Evolutionary conservation across 2,329 filamentous ascomycete species (phyloP), one percentile per base, ranked within the genome.

Genomic region (Dryadomyces quercus-mongolicae): DNA sequence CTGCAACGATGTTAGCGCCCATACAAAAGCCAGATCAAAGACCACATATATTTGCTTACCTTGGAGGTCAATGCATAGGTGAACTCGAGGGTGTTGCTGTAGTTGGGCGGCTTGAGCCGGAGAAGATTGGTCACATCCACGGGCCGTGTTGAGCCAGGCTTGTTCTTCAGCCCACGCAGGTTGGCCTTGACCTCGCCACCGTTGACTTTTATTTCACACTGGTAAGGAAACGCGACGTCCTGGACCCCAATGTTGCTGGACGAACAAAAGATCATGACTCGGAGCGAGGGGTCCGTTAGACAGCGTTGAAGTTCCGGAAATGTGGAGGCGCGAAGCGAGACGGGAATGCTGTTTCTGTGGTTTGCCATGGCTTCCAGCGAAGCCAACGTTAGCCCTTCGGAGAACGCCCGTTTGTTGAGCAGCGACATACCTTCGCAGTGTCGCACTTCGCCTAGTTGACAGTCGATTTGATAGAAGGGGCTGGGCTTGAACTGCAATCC

Each of bases 31-130:
- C 6, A 13, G n/a, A 31, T n/a, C 1, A 16, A 9, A 16, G 20
- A n/a, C n/a, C n/a, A n/a, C n/a, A n/a, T n/a, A n/a, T 6, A 9
- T 9, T 6, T 34, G 22, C 31, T 34, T 60, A 82, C 90, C 82
- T 95, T 95, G 58, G 80, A 78, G 15, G 93, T 97, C 60, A 97
- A 73, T 49, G 93, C 93, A 70, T 96, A 98, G 44, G 89, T 95
- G 68, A 98, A 84, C 55, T 86, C 81, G 57, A 98, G 72, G 51
- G 75, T 82, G 65, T 97, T 97, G 53, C 72, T 72, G 64, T 92
- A 94, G 46, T 76, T 76, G 18, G 75, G 64, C 12, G 82, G 79
- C 59, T 80, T 83, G 34, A 88, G 79, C 18, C 85, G 81, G 48
- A 97, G 73, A 56, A 81, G 77, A 59, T 79, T 74, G 8, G 93